These are phyloP conservation scores for Chytriomyces hyalinus DNA, from an alignment of 192 early-diverging fungal genomes.

Conservation along the genomic window DNA sequence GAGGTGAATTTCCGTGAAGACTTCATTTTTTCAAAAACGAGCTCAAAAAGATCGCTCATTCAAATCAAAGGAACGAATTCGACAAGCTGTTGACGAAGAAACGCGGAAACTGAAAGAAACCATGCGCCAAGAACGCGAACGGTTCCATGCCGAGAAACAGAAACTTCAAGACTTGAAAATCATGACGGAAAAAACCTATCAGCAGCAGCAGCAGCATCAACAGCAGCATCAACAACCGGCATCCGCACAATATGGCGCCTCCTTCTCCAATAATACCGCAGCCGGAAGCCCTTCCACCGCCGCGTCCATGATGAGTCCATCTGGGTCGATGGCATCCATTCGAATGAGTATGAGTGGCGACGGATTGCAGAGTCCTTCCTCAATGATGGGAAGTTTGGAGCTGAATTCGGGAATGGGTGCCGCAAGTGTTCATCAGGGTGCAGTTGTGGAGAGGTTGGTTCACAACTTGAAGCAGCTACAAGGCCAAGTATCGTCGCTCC, in stretches of 20 bases:
- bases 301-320: background rate
- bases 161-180: constrained; percentile 36
- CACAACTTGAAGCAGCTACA: constrained; percentile 65
- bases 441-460: constrained; percentile 65
- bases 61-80: background rate
- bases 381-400: background rate
- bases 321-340: background rate
- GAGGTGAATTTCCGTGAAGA: constrained; percentile 2
- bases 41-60: background rate
- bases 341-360: constrained; percentile 5
- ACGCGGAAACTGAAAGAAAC: background rate
- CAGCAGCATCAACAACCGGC: background rate
- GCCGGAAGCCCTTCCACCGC: background rate
- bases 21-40: background rate
- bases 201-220: background rate
- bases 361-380: background rate
- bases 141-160: constrained; percentile 36
- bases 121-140: constrained; percentile 36
- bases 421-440: background rate
- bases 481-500: constrained; percentile 69
- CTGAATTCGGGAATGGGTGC: background rate
- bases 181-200: constrained; percentile 27
- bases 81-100: constrained; percentile 36
- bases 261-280: background rate
- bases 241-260: background rate